Evolutionary conservation across 306 rosid species (phyloP).

Genomic region (Begonia peltatifolia): DNA sequence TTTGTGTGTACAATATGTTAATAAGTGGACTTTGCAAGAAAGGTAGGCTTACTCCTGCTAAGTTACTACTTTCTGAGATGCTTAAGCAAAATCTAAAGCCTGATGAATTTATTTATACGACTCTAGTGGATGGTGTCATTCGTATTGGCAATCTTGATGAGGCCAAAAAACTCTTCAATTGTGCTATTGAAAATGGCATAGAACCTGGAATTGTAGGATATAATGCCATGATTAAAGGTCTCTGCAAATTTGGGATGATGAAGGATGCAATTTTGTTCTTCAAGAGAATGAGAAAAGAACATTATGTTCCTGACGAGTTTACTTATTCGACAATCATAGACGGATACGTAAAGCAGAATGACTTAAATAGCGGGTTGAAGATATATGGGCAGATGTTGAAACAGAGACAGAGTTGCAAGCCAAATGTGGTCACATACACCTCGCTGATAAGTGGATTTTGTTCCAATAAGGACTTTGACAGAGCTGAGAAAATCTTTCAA

Average conservation of each 20-base stretch:
- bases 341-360: constrained; percentile 55
- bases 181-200: constrained; percentile 28
- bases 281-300: constrained; percentile 28
- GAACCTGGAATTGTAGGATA: constrained; percentile 58
- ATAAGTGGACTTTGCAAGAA: constrained; percentile 68
- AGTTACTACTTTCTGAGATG: constrained; percentile 57
- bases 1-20: constrained; percentile 66
- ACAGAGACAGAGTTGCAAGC: constrained; percentile 25
- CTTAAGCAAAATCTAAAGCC: constrained; percentile 49
- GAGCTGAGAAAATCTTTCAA: constrained; percentile 43
- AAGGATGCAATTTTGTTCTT: constrained; percentile 41
- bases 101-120: constrained; percentile 61
- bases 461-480: constrained; percentile 26
- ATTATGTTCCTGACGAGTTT: constrained; percentile 47
- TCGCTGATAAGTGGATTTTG: constrained; percentile 70
- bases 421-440: constrained; percentile 65
- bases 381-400: constrained; percentile 59
- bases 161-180: constrained; percentile 45
- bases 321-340: constrained; percentile 71
- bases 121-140: constrained; percentile 62
- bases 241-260: constrained; percentile 69
- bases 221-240: constrained; percentile 79
- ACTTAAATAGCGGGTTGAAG: constrained; percentile 39
- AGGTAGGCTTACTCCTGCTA: constrained; percentile 58
- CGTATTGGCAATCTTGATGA: constrained; percentile 43